Percentiles rank a stretch among this genome's conserved stretches.
Evolutionary conservation across 441 rosid species (phyloP).

Genomic region (Mallotus repandus): DNA sequence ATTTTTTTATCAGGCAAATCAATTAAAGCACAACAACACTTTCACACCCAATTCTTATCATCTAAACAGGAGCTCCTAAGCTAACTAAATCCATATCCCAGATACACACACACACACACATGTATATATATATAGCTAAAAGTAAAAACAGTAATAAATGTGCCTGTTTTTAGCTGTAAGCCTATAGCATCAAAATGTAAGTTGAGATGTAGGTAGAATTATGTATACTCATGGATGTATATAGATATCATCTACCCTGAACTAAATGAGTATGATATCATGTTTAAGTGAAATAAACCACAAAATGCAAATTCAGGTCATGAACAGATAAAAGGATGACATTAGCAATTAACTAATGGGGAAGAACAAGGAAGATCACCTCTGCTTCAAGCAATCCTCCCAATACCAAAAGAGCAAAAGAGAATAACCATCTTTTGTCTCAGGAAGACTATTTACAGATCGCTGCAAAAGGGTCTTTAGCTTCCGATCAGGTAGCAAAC

Average conservation of each 20-base stretch:
- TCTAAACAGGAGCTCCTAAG: neutral
- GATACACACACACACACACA: too few species aligned
- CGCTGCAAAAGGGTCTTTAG: conserved; percentile 82
- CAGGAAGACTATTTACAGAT: conserved; percentile 66
- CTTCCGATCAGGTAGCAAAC: conserved; percentile 91
- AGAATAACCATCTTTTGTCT: conserved; percentile 87
- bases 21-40: neutral
- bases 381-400: conserved; percentile 93
- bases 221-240: neutral
- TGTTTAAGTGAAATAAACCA: neutral
- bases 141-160: too few species aligned
- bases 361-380: conserved; percentile 39
- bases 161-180: neutral
- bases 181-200: neutral
- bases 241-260: neutral
- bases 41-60: neutral
- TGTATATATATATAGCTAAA: too few species aligned
- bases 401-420: conserved; percentile 93
- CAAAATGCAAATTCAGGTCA: neutral
- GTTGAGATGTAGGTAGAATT: neutral
- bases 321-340: neutral
- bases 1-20: neutral
- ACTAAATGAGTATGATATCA: neutral
- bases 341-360: neutral
- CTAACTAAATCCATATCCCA: neutral